Evolutionary conservation across 768 basidiomycete genomes (phyloP).

Genomic region (Leccinum longicurvipes): DNA sequence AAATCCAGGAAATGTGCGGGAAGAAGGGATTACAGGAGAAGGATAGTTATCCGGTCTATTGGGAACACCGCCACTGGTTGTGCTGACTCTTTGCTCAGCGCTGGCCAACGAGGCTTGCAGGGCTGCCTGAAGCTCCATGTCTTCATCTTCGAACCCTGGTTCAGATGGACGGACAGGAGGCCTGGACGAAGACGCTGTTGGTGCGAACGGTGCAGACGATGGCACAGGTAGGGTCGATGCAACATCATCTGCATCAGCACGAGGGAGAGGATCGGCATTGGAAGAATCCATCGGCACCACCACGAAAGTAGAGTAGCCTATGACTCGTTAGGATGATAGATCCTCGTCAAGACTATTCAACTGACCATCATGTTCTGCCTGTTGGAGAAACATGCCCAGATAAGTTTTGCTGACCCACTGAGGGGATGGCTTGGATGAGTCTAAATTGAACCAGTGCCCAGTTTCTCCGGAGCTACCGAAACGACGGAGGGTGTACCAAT

Average conservation of each 20-base stretch:
- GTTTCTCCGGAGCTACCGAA: constrained; percentile 56
- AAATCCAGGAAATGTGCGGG: constrained; percentile 29
- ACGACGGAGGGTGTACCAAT: constrained; percentile 86
- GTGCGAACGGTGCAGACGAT: constrained; percentile 25
- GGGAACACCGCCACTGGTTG: constrained; percentile 7
- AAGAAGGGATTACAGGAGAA: constrained; percentile 24
- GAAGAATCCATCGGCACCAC: constrained; percentile 62
- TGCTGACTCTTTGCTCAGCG: not conserved
- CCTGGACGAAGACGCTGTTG: constrained; percentile 10
- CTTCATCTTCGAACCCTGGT: constrained; percentile 69
- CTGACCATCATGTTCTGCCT: constrained; percentile 81
- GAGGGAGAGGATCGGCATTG: constrained; percentile 50
- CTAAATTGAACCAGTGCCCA: constrained; percentile 87
- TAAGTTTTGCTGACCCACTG: constrained; percentile 84
- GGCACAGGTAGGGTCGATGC: constrained; percentile 62
- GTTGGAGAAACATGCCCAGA: constrained; percentile 81
- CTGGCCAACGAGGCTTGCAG: constrained; percentile 73
- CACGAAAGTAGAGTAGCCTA: constrained; percentile 81
- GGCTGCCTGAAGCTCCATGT: constrained; percentile 83
- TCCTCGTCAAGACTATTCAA: not conserved
- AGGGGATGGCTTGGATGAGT: constrained; percentile 67
- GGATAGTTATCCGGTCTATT: constrained; percentile 15
- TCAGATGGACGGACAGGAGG: constrained; percentile 10
- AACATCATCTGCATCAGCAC: constrained; percentile 67
- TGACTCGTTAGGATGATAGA: constrained; percentile 9